Evolutionary conservation across 2,329 filamentous ascomycete genomes (phyloP), one percentile per base, ranked within the genome.

Genomic region (Harringtonia lauricola): DNA sequence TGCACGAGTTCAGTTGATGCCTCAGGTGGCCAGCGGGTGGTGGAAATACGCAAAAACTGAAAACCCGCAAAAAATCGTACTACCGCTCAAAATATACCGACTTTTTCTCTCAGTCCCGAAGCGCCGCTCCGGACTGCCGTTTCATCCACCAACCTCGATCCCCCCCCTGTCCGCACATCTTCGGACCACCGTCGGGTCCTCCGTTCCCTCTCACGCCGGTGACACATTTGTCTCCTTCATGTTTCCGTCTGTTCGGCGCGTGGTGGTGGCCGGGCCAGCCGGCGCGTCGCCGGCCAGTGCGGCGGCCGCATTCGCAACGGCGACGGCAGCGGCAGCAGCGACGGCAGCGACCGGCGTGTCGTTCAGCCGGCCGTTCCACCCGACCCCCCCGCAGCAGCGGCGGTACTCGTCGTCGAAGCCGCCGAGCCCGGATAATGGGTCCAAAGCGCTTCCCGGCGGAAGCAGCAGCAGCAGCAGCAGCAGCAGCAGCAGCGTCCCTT

Each of bases 381-480:
- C 14, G 37, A n/a, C 8, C 49, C 54, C 44, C 53, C 61, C 49
- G 49, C 65, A 41, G 15, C 71, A 71, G 52, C 65, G 72, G 53
- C 66, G 74, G 51, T 76, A 67, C 54, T 79, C 75, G 12, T 79
- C 75, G 26, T 79, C 75, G 29, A 79, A 79, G 57, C 73, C 75
- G n/a, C 78, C 74, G 31, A 71, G 70, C 52, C 69, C 74, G n/a
- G 72, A 74, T 48, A 74, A 72, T 53, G 74, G 70, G 10, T 62
- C 72, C 24, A 72, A 65, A 51, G 67, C 68, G 21, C 61, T 71
- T n/a, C 57, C 72, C 8, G 62, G 70, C 37, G 35, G 39, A 65
- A 64, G 35, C 64, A 71, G 55, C 64, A 30, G 22, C 15, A 17
- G 15, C 38, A 14, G 12, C 38, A 18, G 28, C 26, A 29, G 4